Evolutionary conservation across 768 basidiomycete genomes (phyloP).

Genomic region (Tricholoma sp.): DNA sequence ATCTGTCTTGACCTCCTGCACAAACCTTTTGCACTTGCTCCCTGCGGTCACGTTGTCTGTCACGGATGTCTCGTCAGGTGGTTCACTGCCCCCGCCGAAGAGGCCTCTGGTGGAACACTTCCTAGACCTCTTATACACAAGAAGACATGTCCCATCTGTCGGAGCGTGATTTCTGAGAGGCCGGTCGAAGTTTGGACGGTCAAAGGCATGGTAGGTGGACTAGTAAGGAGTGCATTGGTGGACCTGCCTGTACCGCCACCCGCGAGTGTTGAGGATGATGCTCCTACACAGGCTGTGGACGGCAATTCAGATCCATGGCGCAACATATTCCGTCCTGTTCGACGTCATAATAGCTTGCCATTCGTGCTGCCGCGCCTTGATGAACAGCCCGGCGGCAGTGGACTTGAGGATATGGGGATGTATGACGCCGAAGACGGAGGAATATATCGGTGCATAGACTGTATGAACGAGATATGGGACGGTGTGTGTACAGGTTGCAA

Average conservation of each 20-base stretch:
- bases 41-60: conserved; percentile 74
- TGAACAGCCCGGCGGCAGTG: conserved; percentile 18
- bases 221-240: conserved; percentile 52
- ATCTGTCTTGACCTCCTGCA: conserved; percentile 74
- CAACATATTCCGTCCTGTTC: conserved; percentile 46
- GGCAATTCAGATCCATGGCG: conserved; percentile 55
- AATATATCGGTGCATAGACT: conserved; percentile 71
- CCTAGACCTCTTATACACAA: conserved; percentile 39
- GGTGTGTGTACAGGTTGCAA: conserved; percentile 61
- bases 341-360: conserved; percentile 14
- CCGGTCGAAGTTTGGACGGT: conserved; percentile 71
- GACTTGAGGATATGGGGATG: conserved; percentile 50
- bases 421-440: conserved; percentile 72
- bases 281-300: conserved; percentile 19
- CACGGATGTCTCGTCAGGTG: conserved; percentile 69
- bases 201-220: conserved; percentile 54
- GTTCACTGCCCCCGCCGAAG: conserved; percentile 53
- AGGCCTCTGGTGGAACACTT: conserved; percentile 31
- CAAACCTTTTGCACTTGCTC: conserved; percentile 68
- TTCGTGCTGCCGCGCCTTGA: conserved; percentile 15
- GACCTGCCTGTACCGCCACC: conserved; percentile 21
- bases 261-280: conserved; percentile 12
- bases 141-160: conserved; percentile 73
- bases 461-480: conserved; percentile 74
- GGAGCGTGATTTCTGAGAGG: conserved; percentile 50